Conservation (phyloP, 2,329 filamentous ascomycete genomes). For the Pseudocercospora eumusae region DNA sequence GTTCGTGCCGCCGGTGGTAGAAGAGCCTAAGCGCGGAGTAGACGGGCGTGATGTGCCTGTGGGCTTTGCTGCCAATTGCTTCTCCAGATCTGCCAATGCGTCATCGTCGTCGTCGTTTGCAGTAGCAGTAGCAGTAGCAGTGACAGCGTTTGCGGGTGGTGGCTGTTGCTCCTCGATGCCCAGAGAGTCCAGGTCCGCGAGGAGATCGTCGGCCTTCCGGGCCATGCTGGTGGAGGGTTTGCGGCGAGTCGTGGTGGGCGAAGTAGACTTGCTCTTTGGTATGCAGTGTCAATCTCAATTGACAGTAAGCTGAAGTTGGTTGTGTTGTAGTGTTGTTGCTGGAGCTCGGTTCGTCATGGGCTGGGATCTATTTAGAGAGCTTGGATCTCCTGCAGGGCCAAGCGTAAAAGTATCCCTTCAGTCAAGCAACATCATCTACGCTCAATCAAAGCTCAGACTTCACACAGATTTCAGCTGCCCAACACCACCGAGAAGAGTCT, state of each 20-base stretch:
- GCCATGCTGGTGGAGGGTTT: slow-evolving; percentile 45
- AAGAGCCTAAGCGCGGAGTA: slow-evolving; percentile 69
- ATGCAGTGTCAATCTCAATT: not conserved
- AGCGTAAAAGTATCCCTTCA: too few relatives aligned
- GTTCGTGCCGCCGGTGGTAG: slow-evolving; percentile 45
- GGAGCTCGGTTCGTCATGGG: not conserved
- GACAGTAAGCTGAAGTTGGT: not conserved
- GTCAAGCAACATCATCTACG: too few relatives aligned
- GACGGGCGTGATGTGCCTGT: slow-evolving; percentile 70
- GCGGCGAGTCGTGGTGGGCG: slow-evolving; percentile 22
- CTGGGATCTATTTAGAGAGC: not conserved
- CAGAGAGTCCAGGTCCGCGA: slow-evolving; percentile 32
- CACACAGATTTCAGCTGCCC: too few relatives aligned
- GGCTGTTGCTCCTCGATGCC: slow-evolving; percentile 28
- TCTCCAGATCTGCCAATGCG: slow-evolving; percentile 83
- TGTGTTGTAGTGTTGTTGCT: not conserved
- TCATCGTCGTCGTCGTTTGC: slow-evolving; percentile 51
- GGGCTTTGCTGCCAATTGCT: slow-evolving; percentile 70
- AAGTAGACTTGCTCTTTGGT: not conserved
- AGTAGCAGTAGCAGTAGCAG: too few relatives aligned
- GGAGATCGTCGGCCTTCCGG: slow-evolving; percentile 42
- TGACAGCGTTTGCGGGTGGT: too few relatives aligned
- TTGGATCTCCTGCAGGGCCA: not conserved
- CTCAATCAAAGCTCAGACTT: too few relatives aligned
- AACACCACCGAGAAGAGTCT: too few relatives aligned